A percentile compares a stretch with the other conserved stretches of the same genome.
These are phyloP conservation scores for Paraurostyla sp. DNA, from an alignment of 73 alveolate genomes.

Conservation along the genomic window DNA sequence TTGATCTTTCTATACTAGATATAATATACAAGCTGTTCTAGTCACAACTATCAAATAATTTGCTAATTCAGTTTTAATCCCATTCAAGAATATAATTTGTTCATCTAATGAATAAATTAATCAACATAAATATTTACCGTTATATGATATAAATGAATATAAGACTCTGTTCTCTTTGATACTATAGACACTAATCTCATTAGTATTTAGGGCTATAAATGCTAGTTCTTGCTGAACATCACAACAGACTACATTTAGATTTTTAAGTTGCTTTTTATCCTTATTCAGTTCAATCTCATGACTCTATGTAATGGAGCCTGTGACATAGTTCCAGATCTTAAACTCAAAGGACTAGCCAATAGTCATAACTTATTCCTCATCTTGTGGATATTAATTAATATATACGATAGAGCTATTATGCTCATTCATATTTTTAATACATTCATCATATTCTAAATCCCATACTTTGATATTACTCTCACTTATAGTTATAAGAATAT, in stretches of 20 bases:
- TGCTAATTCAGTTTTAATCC: slow-evolving; percentile 47
- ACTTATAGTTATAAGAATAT: slow-evolving; percentile 67
- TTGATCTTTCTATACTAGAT: slow-evolving; percentile 25
- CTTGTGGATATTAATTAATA: slow-evolving; percentile 34
- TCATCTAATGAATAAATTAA: slow-evolving; percentile 43
- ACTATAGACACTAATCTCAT: slow-evolving; percentile 47
- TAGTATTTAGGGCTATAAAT: slow-evolving; percentile 39
- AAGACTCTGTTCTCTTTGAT: slow-evolving; percentile 37
- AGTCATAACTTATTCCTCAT: slow-evolving; percentile 70
- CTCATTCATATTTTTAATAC: slow-evolving; percentile 79
- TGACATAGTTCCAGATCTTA: slow-evolving; percentile 71
- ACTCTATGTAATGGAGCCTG: slow-evolving; percentile 59
- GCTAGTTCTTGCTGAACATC: slow-evolving; percentile 49
- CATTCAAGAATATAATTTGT: slow-evolving; percentile 61
- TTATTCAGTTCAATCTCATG: slow-evolving; percentile 56
- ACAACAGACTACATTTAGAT: slow-evolving; percentile 35
- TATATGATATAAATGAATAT: slow-evolving; percentile 41
- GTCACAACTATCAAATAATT: slow-evolving; percentile 59
- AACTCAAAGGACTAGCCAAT: slow-evolving; percentile 66
- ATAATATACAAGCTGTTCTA: slow-evolving; percentile 71
- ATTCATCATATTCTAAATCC: slow-evolving; percentile 80
- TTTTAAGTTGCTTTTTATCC: slow-evolving; percentile 16
- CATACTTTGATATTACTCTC: slow-evolving; percentile 79
- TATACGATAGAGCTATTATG: slow-evolving; percentile 60
- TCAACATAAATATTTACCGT: background rate